Evolutionary conservation across 805 yeast species (phyloP), one percentile per base, ranked within the genome.

Genomic region (Candida insectorum): DNA sequence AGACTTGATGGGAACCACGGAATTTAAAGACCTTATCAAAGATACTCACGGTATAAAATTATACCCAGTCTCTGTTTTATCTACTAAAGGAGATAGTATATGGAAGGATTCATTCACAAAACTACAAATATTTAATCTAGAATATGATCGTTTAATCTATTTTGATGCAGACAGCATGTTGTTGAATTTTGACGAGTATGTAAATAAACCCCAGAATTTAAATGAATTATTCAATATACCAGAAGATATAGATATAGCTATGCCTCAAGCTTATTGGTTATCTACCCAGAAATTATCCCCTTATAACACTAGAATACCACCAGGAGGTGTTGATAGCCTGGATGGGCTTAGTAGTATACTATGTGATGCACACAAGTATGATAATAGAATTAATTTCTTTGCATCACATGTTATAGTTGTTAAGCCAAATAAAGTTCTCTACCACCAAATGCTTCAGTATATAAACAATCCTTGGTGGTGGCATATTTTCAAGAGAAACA

Each of bases 51-150:
- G 47, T 6, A 58, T 68, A 4, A 47, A 41, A 11, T 36, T 69
- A 19, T 48, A 45, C 18, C 43, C 51, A 2, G 62, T 64, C 4
- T 42, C 37, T 3, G 22, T 44, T 7, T 45, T 49, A 5, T 23
- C 31, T 5, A 26, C 22, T 12, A 26, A 44, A 2, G 17, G 27
- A 2, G 28, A 37, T 16, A 47, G 31, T 15, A 8, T 60, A 24
- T 79, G 83, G 82, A 40, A 57, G 4, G 57, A 63, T 4, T 70
- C 80, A 35, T 72, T 75, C 42, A 76, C 81, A 1, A 80, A 80
- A 46, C 56, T 79, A 18, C 58, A 66, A 39, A 67, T 75, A 0
- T 79, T 79, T 48, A 62, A 68, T 34, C 64, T 65, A 44, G 65
- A 73, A 22, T 80, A 63, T 47, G 74, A 75, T 16, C 52, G 81